Base-by-base conservation (phyloP, 345 rosid genomes). In the Citropsis articulata region DNA sequence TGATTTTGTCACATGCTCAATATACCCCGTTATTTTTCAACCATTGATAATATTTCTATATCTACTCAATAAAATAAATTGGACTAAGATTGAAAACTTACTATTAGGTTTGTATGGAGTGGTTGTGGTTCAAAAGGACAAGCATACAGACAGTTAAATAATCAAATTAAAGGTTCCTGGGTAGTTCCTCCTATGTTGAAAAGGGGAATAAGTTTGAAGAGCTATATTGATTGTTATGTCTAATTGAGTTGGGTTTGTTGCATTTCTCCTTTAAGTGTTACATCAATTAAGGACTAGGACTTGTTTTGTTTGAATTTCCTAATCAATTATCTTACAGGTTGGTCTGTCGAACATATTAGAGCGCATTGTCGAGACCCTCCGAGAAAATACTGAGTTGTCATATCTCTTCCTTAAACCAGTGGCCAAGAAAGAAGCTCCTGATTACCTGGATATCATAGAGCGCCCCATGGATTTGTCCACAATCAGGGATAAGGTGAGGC, bases 401-500 rank as follows among this genome's bases (percentile, higher is more conserved):
- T 91, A 86, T 77, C 95, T 96, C 73, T 96, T 96, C 87, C 76
- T 94, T 72, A 94, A 91, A 82, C 98, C 99, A 2, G 99, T 94
- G 4, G 48, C 95, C 2, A 92, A 83, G 89, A 96, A 96, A 83
- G 98, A 94, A 71, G 98, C 99, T 72, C 97, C 98, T 0, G 99
- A 96, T 83, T 96, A 94, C 85, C 85, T 82, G 38, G 80, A 91
- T 40, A 59, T 89, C 45, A 77, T 96, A 50, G 19, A 87, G 66
- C 81, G 40, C 4, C 99, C 99, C 7, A 96, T 96, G 99, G 99
- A 96, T 89, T 89, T 96, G 33, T 91, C 99, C 12, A 90, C 88
- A 2, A 88, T 94, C 59, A 87, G 92, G 75, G 94, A 92, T 38
- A 96, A 94, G 87, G 99, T 88, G 68, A 85, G 97, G 89, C 88